A percentile compares a stretch with the other conserved stretches of the same genome.
Conservation (phyloP, 2,329 filamentous ascomycete genomes). For the Penicillium sp. region DNA sequence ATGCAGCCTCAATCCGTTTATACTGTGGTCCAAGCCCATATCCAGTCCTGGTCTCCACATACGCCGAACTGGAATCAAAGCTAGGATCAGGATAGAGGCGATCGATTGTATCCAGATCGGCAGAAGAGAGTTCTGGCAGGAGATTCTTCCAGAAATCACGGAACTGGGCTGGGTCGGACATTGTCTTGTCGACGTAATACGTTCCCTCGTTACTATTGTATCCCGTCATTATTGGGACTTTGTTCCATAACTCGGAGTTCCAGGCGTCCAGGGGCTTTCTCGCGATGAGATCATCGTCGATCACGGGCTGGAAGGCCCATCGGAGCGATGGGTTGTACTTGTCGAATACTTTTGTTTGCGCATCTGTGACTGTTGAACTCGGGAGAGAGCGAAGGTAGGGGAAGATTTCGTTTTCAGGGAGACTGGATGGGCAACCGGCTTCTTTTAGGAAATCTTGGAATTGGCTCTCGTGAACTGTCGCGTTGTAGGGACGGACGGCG, state of each 20-base stretch:
- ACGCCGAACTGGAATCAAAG: constrained; percentile 30
- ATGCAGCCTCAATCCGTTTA: constrained; percentile 52
- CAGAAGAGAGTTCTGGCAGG: constrained; percentile 55
- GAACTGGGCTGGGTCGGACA: constrained; percentile 54
- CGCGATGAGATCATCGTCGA: constrained; percentile 62
- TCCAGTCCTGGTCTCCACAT: constrained; percentile 23
- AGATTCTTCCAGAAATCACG: constrained; percentile 61
- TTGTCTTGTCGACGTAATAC: constrained; percentile 57
- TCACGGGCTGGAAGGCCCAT: constrained; percentile 67
- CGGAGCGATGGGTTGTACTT: constrained; percentile 48
- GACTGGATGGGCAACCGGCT: constrained; percentile 32
- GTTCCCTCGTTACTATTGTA: constrained; percentile 71
- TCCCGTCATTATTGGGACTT: constrained; percentile 65
- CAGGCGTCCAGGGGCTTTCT: constrained; percentile 61
- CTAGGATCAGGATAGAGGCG: constrained; percentile 62
- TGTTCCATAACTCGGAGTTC: constrained; percentile 53
- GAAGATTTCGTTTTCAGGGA: constrained; percentile 35
- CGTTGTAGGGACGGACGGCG: constrained; percentile 45
- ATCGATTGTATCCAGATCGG: constrained; percentile 58
- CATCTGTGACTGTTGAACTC: constrained; percentile 36
- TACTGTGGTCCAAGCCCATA: constrained; percentile 50
- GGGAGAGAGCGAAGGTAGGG: constrained; percentile 45
- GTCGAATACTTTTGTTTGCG: constrained; percentile 46
- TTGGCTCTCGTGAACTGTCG: constrained; percentile 45
- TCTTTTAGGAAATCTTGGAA: constrained; percentile 44